A percentile compares a stretch with the other conserved stretches of the same genome.
These are phyloP conservation scores for Meyerozyma sp. DNA, from an alignment of 1,139 yeast genomes.

Conservation along the genomic window DNA sequence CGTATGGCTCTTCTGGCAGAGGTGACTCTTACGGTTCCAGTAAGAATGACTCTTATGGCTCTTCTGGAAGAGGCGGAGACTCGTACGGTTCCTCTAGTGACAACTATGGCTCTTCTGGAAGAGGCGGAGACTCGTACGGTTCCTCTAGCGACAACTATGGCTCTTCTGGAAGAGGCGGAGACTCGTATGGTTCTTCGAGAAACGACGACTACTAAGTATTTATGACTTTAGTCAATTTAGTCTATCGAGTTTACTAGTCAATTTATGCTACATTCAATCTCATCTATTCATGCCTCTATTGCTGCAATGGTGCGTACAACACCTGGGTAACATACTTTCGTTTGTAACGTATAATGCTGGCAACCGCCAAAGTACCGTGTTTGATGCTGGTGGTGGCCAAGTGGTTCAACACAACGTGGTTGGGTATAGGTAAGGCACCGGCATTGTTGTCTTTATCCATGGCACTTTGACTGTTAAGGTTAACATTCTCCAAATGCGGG, in stretches of 20 bases:
- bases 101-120: slow-evolving; percentile 6
- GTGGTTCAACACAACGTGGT: slow-evolving; percentile 44
- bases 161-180: no score
- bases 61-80: slow-evolving; percentile 10
- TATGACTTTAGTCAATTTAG: background rate
- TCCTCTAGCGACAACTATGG: no score
- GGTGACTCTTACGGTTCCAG: slow-evolving; percentile 12
- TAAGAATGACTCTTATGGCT: slow-evolving; percentile 9
- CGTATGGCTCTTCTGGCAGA: slow-evolving; percentile 6
- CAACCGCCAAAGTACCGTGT: slow-evolving; percentile 46
- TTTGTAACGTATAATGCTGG: slow-evolving; percentile 43
- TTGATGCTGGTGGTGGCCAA: slow-evolving; percentile 46
- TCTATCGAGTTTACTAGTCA: no score
- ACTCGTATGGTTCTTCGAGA: no score
- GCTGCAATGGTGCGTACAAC: slow-evolving; percentile 44
- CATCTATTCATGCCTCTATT: slow-evolving; percentile 6
- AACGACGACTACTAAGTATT: background rate
- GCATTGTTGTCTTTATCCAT: slow-evolving; percentile 41
- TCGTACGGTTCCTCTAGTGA: slow-evolving; percentile 17
- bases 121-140: slow-evolving; percentile 9
- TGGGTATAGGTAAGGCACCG: slow-evolving; percentile 47
- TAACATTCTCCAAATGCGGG: slow-evolving; percentile 45
- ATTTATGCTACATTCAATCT: no score
- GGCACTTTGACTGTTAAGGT: slow-evolving; percentile 43
- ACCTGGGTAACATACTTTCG: slow-evolving; percentile 46